Percentiles rank a stretch among this genome's conserved stretches.
These are phyloP conservation scores for Trichoderma lentiforme DNA, from an alignment of 2,329 filamentous ascomycete genomes.

Conservation along the genomic window DNA sequence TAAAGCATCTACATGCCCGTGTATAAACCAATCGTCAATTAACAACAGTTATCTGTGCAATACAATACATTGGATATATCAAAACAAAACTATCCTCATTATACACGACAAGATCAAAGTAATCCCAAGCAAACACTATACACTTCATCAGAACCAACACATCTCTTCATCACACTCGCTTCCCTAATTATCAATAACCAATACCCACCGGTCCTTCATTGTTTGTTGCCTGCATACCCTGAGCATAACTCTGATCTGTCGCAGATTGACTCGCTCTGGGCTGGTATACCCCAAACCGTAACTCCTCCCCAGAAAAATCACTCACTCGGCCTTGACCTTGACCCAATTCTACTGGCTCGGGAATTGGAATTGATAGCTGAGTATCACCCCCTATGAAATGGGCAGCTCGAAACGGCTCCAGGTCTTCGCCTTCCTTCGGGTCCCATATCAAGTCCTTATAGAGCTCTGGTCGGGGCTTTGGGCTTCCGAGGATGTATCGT, in stretches of 20 bases:
- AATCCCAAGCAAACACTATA: neutral
- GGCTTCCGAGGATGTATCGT: constrained; percentile 25
- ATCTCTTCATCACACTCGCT: neutral
- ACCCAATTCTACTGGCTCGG: constrained; percentile 13
- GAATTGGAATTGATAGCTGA: neutral
- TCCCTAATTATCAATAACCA: neutral
- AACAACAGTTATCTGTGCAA: neutral
- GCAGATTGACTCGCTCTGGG: neutral
- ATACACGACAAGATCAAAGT: neutral
- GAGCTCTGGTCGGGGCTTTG: constrained; percentile 29
- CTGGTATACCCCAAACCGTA: neutral
- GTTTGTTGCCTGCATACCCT: constrained; percentile 11
- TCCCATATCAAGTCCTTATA: constrained; percentile 36
- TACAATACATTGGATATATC: neutral
- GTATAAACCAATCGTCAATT: neutral
- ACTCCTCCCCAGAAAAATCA: neutral
- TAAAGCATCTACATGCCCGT: neutral
- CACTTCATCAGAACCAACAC: neutral
- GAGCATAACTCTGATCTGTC: neutral
- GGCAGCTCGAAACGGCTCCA: neutral
- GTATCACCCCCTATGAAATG: neutral
- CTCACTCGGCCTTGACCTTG: neutral
- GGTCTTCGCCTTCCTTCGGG: neutral
- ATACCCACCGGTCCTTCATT: constrained; percentile 3
- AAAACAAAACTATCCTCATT: neutral